Evolutionary conservation across 1,284 basidiomycete genomes (phyloP).

Genomic region (Trametes polyzona): DNA sequence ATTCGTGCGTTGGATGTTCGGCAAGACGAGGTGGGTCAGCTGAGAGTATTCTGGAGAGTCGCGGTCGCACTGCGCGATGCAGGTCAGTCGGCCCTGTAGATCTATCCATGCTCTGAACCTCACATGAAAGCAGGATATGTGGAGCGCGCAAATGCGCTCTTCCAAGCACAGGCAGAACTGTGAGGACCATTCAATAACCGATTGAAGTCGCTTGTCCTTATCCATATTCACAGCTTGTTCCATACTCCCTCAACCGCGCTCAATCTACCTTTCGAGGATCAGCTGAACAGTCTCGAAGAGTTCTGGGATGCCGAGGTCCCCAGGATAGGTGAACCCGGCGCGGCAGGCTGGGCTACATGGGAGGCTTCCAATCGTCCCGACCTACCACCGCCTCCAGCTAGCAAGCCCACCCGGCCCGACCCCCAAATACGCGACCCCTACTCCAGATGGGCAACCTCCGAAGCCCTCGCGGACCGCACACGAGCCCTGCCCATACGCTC

Average conservation of each 20-base stretch:
- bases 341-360: conserved; percentile 70
- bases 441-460: conserved; percentile 68
- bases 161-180: conserved; percentile 81
- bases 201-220: conserved; percentile 1
- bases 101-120: background rate
- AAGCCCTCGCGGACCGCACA: conserved; percentile 52
- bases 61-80: conserved; percentile 74
- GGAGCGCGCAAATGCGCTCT: conserved; percentile 72
- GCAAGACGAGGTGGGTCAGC: conserved; percentile 52
- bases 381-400: conserved; percentile 13
- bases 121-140: conserved; percentile 34
- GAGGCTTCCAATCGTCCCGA: conserved; percentile 44
- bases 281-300: conserved; percentile 63
- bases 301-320: conserved; percentile 79
- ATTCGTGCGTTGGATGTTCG: conserved; percentile 42
- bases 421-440: conserved; percentile 58
- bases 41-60: conserved; percentile 74
- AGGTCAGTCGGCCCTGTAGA: conserved; percentile 51
- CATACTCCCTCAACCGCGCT: conserved; percentile 49
- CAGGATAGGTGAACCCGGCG: conserved; percentile 62
- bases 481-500: conserved; percentile 61
- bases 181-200: conserved; percentile 39
- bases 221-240: conserved; percentile 50
- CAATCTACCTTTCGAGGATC: conserved; percentile 45
- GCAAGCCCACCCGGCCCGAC: conserved; percentile 21